A percentile compares a stretch with the other conserved stretches of the same genome.
phyloP scores from a whole-genome alignment of 108 stramenopile genomes.

The Poteriospumella lacustris region DNA sequence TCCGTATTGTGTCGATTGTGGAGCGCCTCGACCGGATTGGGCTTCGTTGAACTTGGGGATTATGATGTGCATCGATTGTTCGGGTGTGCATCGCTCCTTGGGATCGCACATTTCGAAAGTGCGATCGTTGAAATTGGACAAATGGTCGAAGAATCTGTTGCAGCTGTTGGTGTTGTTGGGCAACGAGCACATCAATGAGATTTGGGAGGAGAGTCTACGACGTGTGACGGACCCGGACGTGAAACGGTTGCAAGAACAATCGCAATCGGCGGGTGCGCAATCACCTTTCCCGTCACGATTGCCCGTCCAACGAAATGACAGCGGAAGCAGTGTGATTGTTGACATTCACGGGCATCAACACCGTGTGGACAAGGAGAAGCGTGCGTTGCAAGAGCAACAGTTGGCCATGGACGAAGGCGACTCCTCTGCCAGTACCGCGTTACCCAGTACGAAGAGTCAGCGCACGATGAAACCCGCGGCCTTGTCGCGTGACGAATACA shows the following conservation, averaged over 20 bases:
- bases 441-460: no score
- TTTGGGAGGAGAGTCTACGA: not conserved
- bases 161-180: not conserved
- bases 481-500: not conserved
- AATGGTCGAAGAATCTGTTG: not conserved
- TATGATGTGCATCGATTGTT: constrained; percentile 59
- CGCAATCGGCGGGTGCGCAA: not conserved
- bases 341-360: no score
- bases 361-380: no score
- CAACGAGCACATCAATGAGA: not conserved
- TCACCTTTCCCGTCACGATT: no score
- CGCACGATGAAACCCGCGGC: not conserved
- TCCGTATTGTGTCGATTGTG: constrained; percentile 53
- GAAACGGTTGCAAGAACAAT: no score
- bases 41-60: constrained; percentile 50
- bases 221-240: no score
- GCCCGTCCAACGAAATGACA: no score
- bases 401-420: no score
- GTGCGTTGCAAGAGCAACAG: no score
- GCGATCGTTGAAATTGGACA: constrained; percentile 16
- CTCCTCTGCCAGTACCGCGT: no score
- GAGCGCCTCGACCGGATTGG: constrained; percentile 46
- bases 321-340: no score
- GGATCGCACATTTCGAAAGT: constrained; percentile 58
- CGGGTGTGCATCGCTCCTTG: constrained; percentile 52